Evolutionary conservation across 805 yeast genomes (phyloP).

Genomic region (Candida namnaoensis): DNA sequence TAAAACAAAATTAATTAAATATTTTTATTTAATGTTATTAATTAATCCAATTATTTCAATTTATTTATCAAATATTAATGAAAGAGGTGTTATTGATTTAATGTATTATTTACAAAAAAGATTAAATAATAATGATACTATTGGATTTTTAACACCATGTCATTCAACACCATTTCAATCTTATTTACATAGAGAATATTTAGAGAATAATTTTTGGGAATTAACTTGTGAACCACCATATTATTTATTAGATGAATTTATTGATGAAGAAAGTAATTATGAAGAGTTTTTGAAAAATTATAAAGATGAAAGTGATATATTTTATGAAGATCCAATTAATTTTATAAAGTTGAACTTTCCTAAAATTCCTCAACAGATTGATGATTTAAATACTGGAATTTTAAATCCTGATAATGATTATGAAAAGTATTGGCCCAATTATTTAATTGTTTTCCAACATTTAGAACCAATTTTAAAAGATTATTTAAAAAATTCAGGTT

Average conservation of each 20-base stretch:
- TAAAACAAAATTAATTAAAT: no score
- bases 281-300: constrained; percentile 29
- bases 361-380: no score
- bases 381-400: constrained; percentile 17
- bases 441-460: constrained; percentile 64
- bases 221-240: constrained; percentile 90
- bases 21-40: constrained; percentile 30
- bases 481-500: constrained; percentile 31
- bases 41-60: constrained; percentile 33
- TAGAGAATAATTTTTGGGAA: constrained; percentile 54
- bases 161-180: constrained; percentile 97
- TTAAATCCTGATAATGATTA: not conserved
- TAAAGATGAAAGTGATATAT: constrained; percentile 80
- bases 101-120: constrained; percentile 40
- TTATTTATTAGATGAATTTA: constrained; percentile 17
- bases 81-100: constrained; percentile 76
- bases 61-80: constrained; percentile 58
- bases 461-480: constrained; percentile 37
- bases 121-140: constrained; percentile 27
- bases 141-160: constrained; percentile 90
- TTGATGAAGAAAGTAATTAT: no score
- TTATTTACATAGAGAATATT: constrained; percentile 53
- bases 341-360: constrained; percentile 55
- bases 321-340: constrained; percentile 57
- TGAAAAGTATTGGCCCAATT: constrained; percentile 53